A percentile compares a stretch with the other conserved stretches of the same genome.
These are phyloP conservation scores for Septoria linicola DNA, from an alignment of 2,329 filamentous ascomycete species.

Conservation along the genomic window DNA sequence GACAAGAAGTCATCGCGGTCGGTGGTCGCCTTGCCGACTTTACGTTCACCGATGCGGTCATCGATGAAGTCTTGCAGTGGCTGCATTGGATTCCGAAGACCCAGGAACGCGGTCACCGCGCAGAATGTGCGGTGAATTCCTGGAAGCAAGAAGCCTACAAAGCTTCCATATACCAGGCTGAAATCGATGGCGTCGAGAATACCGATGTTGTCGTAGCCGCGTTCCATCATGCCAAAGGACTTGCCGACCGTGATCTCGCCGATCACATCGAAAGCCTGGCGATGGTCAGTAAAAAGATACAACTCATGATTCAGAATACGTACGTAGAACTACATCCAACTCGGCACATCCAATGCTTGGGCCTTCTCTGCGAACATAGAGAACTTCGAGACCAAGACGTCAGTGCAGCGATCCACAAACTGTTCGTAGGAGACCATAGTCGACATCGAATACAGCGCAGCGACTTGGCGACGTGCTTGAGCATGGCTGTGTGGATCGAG, in stretches of 20 bases:
- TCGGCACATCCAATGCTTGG: neutral
- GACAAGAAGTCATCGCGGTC: constrained; percentile 40
- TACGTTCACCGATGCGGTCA: constrained; percentile 33
- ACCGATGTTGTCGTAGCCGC: constrained; percentile 32
- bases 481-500: constrained; percentile 41
- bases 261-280: constrained; percentile 46
- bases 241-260: constrained; percentile 43
- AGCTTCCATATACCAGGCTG: constrained; percentile 35
- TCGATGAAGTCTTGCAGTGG: constrained; percentile 17
- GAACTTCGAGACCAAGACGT: constrained; percentile 40
- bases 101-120: neutral
- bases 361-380: constrained; percentile 20
- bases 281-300: neutral
- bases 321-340: constrained; percentile 4
- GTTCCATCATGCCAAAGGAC: constrained; percentile 41
- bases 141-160: neutral
- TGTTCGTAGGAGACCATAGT: constrained; percentile 41
- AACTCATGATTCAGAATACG: neutral
- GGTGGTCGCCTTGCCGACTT: constrained; percentile 25
- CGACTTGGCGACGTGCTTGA: constrained; percentile 38
- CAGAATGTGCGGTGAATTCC: neutral
- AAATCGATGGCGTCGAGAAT: constrained; percentile 39
- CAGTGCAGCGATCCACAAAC: constrained; percentile 42
- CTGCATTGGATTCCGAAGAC: neutral
- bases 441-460: constrained; percentile 41